Base-by-base conservation (phyloP, 1,139 yeast genomes). In the Saccharomyces hybrid region DNA sequence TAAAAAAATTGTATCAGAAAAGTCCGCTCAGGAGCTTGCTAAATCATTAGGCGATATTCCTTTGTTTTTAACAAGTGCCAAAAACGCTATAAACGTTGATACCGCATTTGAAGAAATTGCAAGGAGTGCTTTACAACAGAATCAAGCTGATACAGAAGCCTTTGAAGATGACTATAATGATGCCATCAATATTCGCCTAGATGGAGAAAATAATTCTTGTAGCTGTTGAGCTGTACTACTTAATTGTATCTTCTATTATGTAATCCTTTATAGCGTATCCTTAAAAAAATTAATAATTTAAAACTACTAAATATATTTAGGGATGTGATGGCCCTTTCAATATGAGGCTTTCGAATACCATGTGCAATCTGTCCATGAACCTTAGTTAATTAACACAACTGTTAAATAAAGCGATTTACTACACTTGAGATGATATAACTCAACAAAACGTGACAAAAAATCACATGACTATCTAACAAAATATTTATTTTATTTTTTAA, bases 21-120 rank as follows among this genome's bases (percentile, higher is more conserved):
- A 91, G 73, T 86, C 89, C 67, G 95, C 96, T 50, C 86, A 86
- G 67, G 86, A 88, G 56, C 82, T 89, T 71, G 90, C 97, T 63
- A 85, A 84, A 59, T 86, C 86, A 61, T 77, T 89, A 66, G 98
- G 98, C 6, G 86, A 88, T 70, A 80, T 91, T 62, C 98, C 99
- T 2, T 85, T 90, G 59, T 93, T 93, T 70, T 96, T 90, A 71
- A 91, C 97, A 25, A 84, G 91, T 75, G 97, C 97, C 20, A 90
- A 90, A 73, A 96, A 89, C 69, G 90, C 95, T 9, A 87, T 90
- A 52, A 93, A 93, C 60, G 97, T 93, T 46, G 97, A 91, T 66
- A 83, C 86, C 66, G 99, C 98, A 1, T 93, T 93, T 69, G 98
- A 93, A 69, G 96, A 90, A 49, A 88, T 93, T 65, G 97, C 97